Conservation (phyloP, 1,284 basidiomycete species). For the Boletellus deceptivus region DNA sequence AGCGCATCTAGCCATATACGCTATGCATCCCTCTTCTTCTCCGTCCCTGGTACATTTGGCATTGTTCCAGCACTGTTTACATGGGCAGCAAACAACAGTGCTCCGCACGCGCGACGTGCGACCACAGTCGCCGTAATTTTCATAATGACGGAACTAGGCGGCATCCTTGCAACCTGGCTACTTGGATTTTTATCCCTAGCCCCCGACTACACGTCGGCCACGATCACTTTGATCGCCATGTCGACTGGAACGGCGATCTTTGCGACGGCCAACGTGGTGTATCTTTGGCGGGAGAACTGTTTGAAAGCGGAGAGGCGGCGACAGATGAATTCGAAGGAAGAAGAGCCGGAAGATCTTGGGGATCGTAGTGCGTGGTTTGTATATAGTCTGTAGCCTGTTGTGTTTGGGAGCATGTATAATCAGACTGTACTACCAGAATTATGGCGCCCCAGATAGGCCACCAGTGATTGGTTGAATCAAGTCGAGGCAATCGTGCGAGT, state of each 20-base stretch:
- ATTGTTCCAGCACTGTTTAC: conserved; percentile 44
- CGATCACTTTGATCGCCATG: conserved; percentile 38
- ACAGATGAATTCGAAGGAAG: conserved; percentile 11
- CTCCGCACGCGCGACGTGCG: conserved; percentile 53
- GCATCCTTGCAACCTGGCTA: conserved; percentile 56
- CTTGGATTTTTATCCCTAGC: conserved; percentile 42
- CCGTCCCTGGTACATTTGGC: conserved; percentile 45
- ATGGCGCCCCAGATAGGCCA: no score
- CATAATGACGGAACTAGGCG: conserved; percentile 51
- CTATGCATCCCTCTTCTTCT: conserved; percentile 53
- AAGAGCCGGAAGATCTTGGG: conserved; percentile 24
- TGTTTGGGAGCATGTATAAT: no score
- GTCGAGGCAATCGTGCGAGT: no score
- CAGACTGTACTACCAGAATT: no score
- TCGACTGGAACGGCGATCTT: conserved; percentile 35
- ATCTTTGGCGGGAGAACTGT: conserved; percentile 24
- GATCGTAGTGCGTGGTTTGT: conserved; percentile 35
- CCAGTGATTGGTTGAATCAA: no score
- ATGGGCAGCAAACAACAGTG: conserved; percentile 60
- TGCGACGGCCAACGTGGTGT: conserved; percentile 29
- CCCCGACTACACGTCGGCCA: conserved; percentile 43
- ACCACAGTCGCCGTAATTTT: conserved; percentile 52
- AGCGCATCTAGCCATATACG: conserved; percentile 35
- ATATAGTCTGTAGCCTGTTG: conserved; percentile 24
- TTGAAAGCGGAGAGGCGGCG: conserved; percentile 20